Percentiles rank a stretch among this genome's conserved stretches.
phyloP scores from a whole-genome alignment of 352 stramenopile genomes.

The Globisporangium spiculum region DNA sequence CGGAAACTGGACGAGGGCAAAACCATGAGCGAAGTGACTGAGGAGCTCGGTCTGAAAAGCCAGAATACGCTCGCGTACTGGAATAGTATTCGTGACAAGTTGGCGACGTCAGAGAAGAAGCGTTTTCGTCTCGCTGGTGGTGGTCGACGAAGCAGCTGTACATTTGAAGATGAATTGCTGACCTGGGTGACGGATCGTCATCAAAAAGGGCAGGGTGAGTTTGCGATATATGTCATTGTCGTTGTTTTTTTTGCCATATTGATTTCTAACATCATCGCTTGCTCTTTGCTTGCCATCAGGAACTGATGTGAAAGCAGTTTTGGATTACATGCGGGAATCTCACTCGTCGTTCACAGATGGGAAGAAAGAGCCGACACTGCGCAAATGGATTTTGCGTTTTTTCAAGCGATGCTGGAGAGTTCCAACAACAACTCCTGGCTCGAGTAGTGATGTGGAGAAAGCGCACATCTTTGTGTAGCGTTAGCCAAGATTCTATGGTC shows the following conservation, averaged over 20 bases:
- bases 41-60: conserved; percentile 67
- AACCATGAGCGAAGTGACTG: conserved; percentile 50
- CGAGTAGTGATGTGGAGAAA: conserved; percentile 40
- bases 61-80: conserved; percentile 73
- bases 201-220: conserved; percentile 50
- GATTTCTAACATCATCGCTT: conserved; percentile 1
- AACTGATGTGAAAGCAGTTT: conserved; percentile 64
- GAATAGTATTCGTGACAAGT: conserved; percentile 76
- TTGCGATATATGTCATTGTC: neutral
- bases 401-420: conserved; percentile 72
- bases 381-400: conserved; percentile 81
- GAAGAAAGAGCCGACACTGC: conserved; percentile 76
- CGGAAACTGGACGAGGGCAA: conserved; percentile 68
- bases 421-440: conserved; percentile 19
- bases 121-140: conserved; percentile 65
- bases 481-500: neutral
- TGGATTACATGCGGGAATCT: conserved; percentile 66
- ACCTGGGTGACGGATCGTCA: conserved; percentile 68
- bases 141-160: conserved; percentile 61
- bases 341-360: conserved; percentile 70
- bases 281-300: conserved; percentile 20
- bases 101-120: conserved; percentile 69
- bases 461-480: conserved; percentile 56
- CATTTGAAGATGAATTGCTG: conserved; percentile 74
- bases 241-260: neutral